Percentiles rank a stretch among this genome's conserved stretches.
These are phyloP conservation scores for Neofusicoccum cordaticola DNA, from an alignment of 2,329 filamentous ascomycete species.

Conservation along the genomic window DNA sequence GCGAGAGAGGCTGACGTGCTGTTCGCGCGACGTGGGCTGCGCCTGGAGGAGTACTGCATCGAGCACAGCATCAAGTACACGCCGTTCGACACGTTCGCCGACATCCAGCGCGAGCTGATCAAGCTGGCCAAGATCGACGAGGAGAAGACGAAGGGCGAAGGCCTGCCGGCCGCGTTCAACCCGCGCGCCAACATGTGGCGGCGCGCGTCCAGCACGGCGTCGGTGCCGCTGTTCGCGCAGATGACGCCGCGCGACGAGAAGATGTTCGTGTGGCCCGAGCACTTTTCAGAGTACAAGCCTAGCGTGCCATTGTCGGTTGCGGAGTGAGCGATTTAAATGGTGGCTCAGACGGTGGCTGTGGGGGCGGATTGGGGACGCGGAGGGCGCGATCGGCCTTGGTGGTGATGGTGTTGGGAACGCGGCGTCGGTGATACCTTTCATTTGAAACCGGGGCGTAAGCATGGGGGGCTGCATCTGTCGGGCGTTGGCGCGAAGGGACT, in stretches of 20 bases:
- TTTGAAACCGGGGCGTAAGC: background rate
- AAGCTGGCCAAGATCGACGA: constrained; percentile 59
- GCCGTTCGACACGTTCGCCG: constrained; percentile 64
- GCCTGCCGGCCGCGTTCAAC: constrained; percentile 62
- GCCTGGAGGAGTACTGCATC: constrained; percentile 64
- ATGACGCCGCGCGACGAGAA: constrained; percentile 59
- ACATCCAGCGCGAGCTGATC: constrained; percentile 61
- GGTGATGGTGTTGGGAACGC: background rate
- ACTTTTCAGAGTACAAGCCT: constrained; percentile 38
- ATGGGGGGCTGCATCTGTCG: background rate
- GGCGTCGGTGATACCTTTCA: constrained; percentile 7
- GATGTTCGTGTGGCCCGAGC: constrained; percentile 62
- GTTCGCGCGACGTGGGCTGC: constrained; percentile 63
- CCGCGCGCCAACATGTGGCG: constrained; percentile 68
- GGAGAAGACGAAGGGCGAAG: constrained; percentile 58
- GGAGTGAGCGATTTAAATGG: constrained; percentile 2
- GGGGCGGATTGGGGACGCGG: background rate
- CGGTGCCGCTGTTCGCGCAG: constrained; percentile 48
- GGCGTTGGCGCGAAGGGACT: background rate
- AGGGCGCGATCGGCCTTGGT: constrained; percentile 1
- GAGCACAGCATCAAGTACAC: constrained; percentile 61
- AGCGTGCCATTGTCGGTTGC: background rate
- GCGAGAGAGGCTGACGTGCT: constrained; percentile 66
- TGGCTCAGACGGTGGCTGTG: constrained; percentile 7
- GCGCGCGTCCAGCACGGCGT: constrained; percentile 57